Base-by-base conservation (phyloP, 768 basidiomycete genomes). In the Xerocomellus chrysenteron region DNA sequence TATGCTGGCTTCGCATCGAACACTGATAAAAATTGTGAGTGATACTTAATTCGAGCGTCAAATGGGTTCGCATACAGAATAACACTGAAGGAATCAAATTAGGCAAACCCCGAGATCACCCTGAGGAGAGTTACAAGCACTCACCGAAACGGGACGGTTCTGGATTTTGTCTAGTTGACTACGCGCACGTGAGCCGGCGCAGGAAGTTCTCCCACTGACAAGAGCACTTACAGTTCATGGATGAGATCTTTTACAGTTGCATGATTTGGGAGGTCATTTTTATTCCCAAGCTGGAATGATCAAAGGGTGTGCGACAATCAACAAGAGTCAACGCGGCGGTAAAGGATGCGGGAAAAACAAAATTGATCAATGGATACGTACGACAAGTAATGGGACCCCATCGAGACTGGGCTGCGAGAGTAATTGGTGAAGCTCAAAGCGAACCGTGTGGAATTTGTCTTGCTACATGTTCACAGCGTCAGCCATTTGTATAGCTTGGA, bases 1-100 rank as follows among this genome's bases (percentile, higher is more conserved):
- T 97, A 71, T 97, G 93, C 71, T 92, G 90, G 66, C 87, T 94
- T 73, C 94, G 95, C 88, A 96, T 95, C 3, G 93, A 97, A 70
- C 94, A 96, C 94, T 97, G 63, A 1, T 47, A 45, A 24, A 47
- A 24, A 36, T 37, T 33, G 26, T 58, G 42, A 54, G 57, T 24
- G 16, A 44, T 5, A 36, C 33, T 8, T 10, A 48, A 46, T 44
- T 36, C 36, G 33, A 49, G n/a, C 24, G 41, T 28, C 2, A 39
- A 33, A 35, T 11, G 5, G 11, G 4, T 26, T 50, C 33, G 63
- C 84, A 56, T 73, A 91, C 90, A 60, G 90, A 92, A 68, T 92
- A 92, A 64, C 90, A 92, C 89, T 92, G 56, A 16, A 50, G 21
- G 14, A 53, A 53, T 40, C 35, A 13, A 12, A 26, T 14, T 5